Evolutionary conservation across 768 basidiomycete genomes (phyloP).

Genomic region (Brasilioporus rufonigricans): DNA sequence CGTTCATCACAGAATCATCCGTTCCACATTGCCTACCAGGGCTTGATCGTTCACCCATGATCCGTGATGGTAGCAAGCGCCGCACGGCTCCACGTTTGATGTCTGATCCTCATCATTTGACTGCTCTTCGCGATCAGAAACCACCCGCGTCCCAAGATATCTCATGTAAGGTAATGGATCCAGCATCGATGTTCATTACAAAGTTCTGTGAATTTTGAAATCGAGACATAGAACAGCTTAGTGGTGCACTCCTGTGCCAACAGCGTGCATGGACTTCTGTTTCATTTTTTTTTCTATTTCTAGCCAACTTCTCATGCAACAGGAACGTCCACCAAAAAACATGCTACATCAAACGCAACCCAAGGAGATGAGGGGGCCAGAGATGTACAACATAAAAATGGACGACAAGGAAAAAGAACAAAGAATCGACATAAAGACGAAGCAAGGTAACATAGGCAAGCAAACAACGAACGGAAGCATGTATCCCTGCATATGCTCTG

Average conservation of each 20-base stretch:
- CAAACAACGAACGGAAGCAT: constrained; percentile 9
- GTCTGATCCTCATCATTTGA: background rate
- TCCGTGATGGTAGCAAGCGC: background rate
- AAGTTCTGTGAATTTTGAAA: no score
- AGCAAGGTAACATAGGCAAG: constrained; percentile 16
- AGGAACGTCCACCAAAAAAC: constrained; percentile 16
- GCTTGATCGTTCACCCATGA: background rate
- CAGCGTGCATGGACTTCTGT: background rate
- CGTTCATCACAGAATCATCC: no score
- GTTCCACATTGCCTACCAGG: background rate
- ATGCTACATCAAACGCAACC: constrained; percentile 12
- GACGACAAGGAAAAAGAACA: background rate
- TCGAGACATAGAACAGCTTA: no score
- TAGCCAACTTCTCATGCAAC: constrained; percentile 27
- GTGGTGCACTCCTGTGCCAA: no score
- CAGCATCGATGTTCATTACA: no score
- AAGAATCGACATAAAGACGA: background rate
- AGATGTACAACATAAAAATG: constrained; percentile 16
- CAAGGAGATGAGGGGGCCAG: constrained; percentile 5
- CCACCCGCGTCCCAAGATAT: no score
- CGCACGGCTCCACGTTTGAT: background rate
- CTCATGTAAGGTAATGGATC: no score
- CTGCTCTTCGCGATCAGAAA: no score
- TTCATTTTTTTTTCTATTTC: constrained; percentile 1
- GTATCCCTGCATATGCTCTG: constrained; percentile 11